Conservation (phyloP, 345 rosid species). For the Passiflora organensis region DNA sequence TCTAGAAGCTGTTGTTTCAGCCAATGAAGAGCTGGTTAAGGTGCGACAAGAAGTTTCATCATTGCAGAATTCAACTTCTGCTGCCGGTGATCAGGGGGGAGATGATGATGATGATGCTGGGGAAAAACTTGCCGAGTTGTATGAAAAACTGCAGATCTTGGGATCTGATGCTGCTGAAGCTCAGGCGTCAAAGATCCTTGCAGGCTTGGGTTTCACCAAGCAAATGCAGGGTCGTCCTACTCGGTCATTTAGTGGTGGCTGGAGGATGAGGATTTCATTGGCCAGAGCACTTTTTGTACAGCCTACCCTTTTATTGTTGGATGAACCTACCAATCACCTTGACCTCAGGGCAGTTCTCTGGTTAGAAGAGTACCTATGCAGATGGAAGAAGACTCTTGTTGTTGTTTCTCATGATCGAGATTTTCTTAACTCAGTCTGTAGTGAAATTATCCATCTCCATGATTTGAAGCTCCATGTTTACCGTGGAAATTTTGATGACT, state of each 20-base stretch:
- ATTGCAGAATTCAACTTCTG: slow-evolving; percentile 43
- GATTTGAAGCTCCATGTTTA: slow-evolving; percentile 76
- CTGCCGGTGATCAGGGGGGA: slow-evolving; percentile 29
- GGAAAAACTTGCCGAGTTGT: slow-evolving; percentile 75
- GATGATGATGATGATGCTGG: slow-evolving; percentile 54
- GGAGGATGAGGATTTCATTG: slow-evolving; percentile 96
- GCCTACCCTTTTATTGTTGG: slow-evolving; percentile 78
- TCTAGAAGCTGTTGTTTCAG: slow-evolving; percentile 83
- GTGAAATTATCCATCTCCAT: slow-evolving; percentile 85
- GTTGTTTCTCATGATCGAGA: slow-evolving; percentile 99
- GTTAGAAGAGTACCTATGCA: slow-evolving; percentile 81
- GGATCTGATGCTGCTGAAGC: slow-evolving; percentile 98
- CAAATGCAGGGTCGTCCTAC: slow-evolving; percentile 84
- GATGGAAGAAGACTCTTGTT: slow-evolving; percentile 94
- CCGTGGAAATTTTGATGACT: slow-evolving; percentile 81
- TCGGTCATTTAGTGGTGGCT: slow-evolving; percentile 88
- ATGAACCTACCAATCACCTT: slow-evolving; percentile 97
- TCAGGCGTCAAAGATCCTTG: slow-evolving; percentile 90
- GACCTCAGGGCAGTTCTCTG: slow-evolving; percentile 93
- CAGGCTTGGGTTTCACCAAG: slow-evolving; percentile 89
- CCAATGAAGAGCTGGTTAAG: slow-evolving; percentile 72
- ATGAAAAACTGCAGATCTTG: slow-evolving; percentile 76
- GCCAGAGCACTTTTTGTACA: slow-evolving; percentile 95
- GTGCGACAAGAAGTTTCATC: slow-evolving; percentile 62
- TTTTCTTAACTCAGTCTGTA: slow-evolving; percentile 89